These are phyloP conservation scores for Ulvella scutata DNA, from an alignment of 139 green algal genomes.

Conservation along the genomic window DNA sequence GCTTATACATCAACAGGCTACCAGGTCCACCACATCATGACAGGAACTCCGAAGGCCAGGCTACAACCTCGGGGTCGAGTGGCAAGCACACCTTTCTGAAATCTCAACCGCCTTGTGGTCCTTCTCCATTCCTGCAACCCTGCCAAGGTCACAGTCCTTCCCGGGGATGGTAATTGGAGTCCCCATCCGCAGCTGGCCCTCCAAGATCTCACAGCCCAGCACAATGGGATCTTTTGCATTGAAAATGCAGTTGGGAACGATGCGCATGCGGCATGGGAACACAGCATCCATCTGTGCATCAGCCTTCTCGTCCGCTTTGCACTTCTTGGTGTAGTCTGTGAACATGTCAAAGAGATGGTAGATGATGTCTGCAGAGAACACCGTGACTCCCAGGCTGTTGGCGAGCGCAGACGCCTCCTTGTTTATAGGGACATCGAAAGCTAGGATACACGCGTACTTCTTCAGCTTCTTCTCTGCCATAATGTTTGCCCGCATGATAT, in stretches of 20 bases:
- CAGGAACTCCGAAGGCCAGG: too few species aligned
- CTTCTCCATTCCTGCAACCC: constrained; percentile 33
- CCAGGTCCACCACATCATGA: too few species aligned
- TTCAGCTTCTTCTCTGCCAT: constrained; percentile 85
- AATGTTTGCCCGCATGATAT: constrained; percentile 90
- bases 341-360: constrained; percentile 99
- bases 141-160: neutral
- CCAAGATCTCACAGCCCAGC: constrained; percentile 70
- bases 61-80: too few species aligned
- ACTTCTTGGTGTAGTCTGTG: constrained; percentile 56
- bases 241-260: constrained; percentile 91
- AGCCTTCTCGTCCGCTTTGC: constrained; percentile 13
- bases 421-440: constrained; percentile 86
- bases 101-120: constrained; percentile 35
- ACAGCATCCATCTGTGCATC: constrained; percentile 51
- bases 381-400: constrained; percentile 65
- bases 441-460: constrained; percentile 91
- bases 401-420: constrained; percentile 59
- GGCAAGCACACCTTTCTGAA: neutral
- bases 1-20: too few species aligned
- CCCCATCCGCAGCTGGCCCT: constrained; percentile 25
- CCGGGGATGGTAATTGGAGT: constrained; percentile 8
- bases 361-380: constrained; percentile 99
- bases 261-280: constrained; percentile 81
- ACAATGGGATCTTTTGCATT: constrained; percentile 98